Evolutionary conservation across 78 protist genomes (phyloP).

Genomic region (Cavenderia fasciculata): DNA sequence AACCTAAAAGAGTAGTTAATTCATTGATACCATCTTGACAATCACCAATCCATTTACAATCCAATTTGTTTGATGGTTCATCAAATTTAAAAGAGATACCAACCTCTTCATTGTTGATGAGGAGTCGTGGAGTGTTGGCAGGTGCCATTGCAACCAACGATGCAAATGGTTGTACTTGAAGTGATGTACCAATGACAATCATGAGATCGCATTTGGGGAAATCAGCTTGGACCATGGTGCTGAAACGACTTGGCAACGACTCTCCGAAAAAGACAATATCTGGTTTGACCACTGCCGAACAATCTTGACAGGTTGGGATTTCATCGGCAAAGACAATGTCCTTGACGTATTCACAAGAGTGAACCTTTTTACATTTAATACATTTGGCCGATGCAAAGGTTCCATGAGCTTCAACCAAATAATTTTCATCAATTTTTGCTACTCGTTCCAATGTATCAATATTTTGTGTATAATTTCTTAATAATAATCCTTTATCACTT

Average conservation of each 20-base stretch:
- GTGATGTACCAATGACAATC: conserved; percentile 91
- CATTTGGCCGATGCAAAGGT: conserved; percentile 75
- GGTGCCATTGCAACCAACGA: conserved; percentile 23
- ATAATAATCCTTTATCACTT: conserved; percentile 79
- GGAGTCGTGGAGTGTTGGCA: conserved; percentile 25
- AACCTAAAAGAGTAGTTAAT: not conserved
- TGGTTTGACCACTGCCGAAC: conserved; percentile 78
- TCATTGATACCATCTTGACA: conserved; percentile 55
- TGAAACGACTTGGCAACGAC: conserved; percentile 81
- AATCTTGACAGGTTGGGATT: conserved; percentile 44
- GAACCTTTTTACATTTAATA: conserved; percentile 22
- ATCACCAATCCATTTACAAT: conserved; percentile 71
- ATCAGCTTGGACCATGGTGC: conserved; percentile 19
- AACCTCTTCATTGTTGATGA: conserved; percentile 66
- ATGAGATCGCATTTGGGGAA: conserved; percentile 81
- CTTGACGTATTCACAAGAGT: conserved; percentile 38
- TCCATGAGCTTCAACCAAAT: conserved; percentile 93
- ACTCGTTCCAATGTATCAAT: conserved; percentile 92
- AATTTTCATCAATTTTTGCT: conserved; percentile 71
- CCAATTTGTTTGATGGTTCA: not conserved
- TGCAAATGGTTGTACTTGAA: conserved; percentile 89
- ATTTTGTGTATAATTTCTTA: conserved; percentile 95
- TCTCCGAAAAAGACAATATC: conserved; percentile 94
- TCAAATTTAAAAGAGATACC: conserved; percentile 36
- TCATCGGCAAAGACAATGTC: conserved; percentile 38